phyloP scores from a whole-genome alignment of 306 rosid species.

The Clitoria ternatea region DNA sequence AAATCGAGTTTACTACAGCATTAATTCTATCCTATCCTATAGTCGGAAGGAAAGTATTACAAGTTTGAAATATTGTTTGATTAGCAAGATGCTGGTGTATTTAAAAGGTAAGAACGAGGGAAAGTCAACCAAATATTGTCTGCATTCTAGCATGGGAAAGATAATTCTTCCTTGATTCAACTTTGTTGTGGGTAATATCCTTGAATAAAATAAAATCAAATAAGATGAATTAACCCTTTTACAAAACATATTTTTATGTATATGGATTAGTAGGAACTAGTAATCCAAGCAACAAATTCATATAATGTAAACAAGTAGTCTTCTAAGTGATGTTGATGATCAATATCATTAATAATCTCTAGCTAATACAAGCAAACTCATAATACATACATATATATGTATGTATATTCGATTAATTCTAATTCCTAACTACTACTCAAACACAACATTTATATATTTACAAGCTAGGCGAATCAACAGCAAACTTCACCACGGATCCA shows the following conservation, averaged over 20 bases:
- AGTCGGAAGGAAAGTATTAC: no score
- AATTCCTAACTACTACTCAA: not conserved
- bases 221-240: not conserved
- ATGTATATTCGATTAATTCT: no score
- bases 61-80: no score
- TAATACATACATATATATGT: no score
- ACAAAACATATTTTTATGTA: not conserved
- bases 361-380: not conserved
- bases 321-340: not conserved
- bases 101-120: no score
- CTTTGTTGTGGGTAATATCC: not conserved
- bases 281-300: not conserved
- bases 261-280: not conserved
- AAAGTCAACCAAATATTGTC: no score
- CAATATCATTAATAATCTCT: not conserved
- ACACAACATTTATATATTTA: constrained; percentile 12
- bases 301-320: not conserved
- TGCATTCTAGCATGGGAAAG: no score
- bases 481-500: constrained; percentile 58
- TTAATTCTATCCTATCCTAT: no score
- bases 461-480: constrained; percentile 42
- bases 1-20: no score
- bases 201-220: not conserved
- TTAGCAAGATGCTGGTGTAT: no score
- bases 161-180: not conserved